These are phyloP conservation scores for Breynia disticha DNA, from an alignment of 441 rosid genomes.

Conservation along the genomic window DNA sequence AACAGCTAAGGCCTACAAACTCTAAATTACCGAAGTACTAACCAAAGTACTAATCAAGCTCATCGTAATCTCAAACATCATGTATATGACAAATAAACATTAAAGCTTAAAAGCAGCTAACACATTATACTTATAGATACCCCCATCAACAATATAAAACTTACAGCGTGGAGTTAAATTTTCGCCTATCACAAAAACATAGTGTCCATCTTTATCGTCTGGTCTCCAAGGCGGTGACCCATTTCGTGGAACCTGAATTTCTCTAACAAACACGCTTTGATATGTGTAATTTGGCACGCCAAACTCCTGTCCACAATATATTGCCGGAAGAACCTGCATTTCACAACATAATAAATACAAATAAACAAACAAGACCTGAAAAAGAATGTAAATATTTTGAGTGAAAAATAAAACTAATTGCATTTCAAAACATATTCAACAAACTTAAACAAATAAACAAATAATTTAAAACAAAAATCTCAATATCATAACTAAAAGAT, in stretches of 20 bases:
- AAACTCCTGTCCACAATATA: constrained; percentile 59
- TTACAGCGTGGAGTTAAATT: constrained; percentile 71
- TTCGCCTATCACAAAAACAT: constrained; percentile 65
- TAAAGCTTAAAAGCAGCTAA: background rate
- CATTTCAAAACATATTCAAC: background rate
- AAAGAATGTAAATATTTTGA: too few species aligned
- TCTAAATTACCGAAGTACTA: too few species aligned
- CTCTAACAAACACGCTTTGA: constrained; percentile 42
- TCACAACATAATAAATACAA: background rate
- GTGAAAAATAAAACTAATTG: too few species aligned
- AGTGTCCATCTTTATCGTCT: constrained; percentile 92
- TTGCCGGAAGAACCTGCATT: constrained; percentile 45
- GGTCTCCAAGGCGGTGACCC: constrained; percentile 90
- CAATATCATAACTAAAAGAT: too few species aligned
- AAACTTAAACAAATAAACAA: background rate
- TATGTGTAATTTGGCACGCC: constrained; percentile 41
- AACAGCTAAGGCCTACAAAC: too few species aligned
- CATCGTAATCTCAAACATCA: too few species aligned
- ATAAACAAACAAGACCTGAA: background rate
- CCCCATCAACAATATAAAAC: background rate
- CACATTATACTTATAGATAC: background rate
- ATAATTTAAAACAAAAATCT: too few species aligned
- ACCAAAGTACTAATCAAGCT: too few species aligned
- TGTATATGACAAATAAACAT: background rate
- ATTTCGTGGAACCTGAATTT: constrained; percentile 30